Conservation (phyloP, 306 rosid genomes). For the Mimosa bimucronata region DNA sequence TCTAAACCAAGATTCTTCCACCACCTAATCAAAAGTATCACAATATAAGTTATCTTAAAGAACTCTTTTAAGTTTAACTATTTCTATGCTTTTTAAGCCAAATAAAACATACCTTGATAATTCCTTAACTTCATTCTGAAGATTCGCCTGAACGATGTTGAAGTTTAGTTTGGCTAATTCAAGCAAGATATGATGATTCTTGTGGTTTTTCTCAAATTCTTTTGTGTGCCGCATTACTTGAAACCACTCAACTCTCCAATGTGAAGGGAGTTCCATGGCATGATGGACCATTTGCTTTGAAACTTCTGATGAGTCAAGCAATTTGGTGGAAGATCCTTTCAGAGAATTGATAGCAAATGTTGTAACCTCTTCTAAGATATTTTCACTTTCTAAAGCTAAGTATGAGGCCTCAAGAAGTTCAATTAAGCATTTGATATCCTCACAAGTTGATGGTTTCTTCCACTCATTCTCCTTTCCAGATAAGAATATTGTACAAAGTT, state of each 20-base stretch:
- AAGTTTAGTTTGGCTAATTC: conserved; percentile 56
- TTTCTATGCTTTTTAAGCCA: background rate
- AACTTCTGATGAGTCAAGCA: background rate
- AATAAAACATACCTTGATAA: conserved; percentile 43
- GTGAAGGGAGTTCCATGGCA: conserved; percentile 57
- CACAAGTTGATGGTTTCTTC: background rate
- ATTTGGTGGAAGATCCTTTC: conserved; percentile 3
- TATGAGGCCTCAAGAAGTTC: conserved; percentile 58
- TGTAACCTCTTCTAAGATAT: conserved; percentile 37
- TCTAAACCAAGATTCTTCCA: conserved; percentile 62
- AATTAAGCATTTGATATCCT: conserved; percentile 28
- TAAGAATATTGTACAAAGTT: conserved; percentile 17
- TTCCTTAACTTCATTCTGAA: conserved; percentile 57
- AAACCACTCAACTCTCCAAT: conserved; percentile 70
- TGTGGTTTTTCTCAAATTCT: conserved; percentile 6
- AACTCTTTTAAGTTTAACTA: background rate
- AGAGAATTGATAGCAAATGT: conserved; percentile 27
- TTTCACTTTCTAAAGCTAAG: conserved; percentile 51
- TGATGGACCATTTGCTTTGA: conserved; percentile 46
- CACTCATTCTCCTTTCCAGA: conserved; percentile 23
- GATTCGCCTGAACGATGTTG: conserved; percentile 51
- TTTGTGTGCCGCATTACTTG: conserved; percentile 57
- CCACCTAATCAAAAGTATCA: conserved; percentile 50
- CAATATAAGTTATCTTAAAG: background rate
- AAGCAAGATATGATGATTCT: conserved; percentile 35